These are phyloP conservation scores for Cystobasidiaceae sp. DNA, from an alignment of 1,284 basidiomycete species.

Conservation along the genomic window DNA sequence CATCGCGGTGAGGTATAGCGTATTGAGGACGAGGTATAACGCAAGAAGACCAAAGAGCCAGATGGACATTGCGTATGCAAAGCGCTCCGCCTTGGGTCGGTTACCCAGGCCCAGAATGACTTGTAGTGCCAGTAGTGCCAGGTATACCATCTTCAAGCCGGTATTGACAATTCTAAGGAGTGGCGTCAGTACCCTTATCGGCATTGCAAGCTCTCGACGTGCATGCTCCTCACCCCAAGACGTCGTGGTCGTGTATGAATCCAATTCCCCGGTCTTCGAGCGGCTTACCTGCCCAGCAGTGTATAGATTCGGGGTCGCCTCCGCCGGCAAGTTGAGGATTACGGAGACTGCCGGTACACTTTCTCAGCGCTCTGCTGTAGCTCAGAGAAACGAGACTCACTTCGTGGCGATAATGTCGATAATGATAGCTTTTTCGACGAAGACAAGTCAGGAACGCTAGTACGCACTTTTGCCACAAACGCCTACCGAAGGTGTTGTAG, in stretches of 20 bases:
- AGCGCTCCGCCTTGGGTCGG: slow-evolving; percentile 86
- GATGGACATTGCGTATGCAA: slow-evolving; percentile 74
- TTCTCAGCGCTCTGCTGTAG: neutral
- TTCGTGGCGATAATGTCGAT: slow-evolving; percentile 29
- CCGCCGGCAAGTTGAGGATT: slow-evolving; percentile 7
- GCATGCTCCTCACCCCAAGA: slow-evolving; percentile 1
- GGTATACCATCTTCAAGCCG: slow-evolving; percentile 28
- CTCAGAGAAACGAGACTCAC: neutral
- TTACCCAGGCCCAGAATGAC: slow-evolving; percentile 88
- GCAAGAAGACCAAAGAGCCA: slow-evolving; percentile 53
- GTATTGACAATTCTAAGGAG: slow-evolving; percentile 1
- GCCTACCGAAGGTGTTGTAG: slow-evolving; percentile 26
- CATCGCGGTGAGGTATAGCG: slow-evolving; percentile 71
- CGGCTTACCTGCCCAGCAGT: slow-evolving; percentile 24
- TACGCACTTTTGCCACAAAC: neutral
- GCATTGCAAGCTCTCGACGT: neutral
- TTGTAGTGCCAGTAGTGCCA: slow-evolving; percentile 12
- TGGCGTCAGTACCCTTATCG: neutral
- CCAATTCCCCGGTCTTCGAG: slow-evolving; percentile 10
- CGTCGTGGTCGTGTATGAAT: slow-evolving; percentile 27
- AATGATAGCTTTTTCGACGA: slow-evolving; percentile 22
- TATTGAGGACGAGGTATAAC: slow-evolving; percentile 73
- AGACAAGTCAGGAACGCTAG: neutral
- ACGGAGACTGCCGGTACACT: slow-evolving; percentile 8
- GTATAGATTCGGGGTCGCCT: slow-evolving; percentile 13